Conservation (phyloP, 192 early-diverging fungal genomes). For the Backusella macrospora region DNA sequence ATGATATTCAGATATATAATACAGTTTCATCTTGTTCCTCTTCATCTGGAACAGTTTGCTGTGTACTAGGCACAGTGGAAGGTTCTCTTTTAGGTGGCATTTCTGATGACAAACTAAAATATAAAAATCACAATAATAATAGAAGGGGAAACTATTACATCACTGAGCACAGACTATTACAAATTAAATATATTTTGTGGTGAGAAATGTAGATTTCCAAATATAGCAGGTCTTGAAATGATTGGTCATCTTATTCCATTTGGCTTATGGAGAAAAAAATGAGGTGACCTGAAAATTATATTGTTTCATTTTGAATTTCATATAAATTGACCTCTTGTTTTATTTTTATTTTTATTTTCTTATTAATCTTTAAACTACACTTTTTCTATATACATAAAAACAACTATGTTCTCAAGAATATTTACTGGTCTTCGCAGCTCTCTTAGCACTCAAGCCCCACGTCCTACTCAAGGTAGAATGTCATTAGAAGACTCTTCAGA, state of each 20-base stretch:
- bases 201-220: neutral
- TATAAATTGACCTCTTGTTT: neutral
- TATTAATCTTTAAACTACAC: neutral
- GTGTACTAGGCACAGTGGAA: neutral
- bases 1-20: neutral
- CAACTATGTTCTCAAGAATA: constrained; percentile 19
- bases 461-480: constrained; percentile 10
- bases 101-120: constrained; percentile 9
- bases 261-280: neutral
- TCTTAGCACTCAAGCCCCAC: neutral
- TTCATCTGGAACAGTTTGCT: constrained; percentile 11
- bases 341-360: neutral
- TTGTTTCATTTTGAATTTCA: neutral
- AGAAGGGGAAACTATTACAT: neutral
- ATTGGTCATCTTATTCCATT: neutral
- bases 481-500: constrained; percentile 21
- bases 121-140: neutral
- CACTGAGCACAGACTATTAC: constrained; percentile 12
- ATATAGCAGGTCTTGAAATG: neutral
- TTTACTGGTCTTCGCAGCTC: constrained; percentile 9
- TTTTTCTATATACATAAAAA: neutral
- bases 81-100: constrained; percentile 5
- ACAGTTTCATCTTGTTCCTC: neutral
- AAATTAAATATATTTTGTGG: neutral
- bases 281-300: neutral